Base-by-base conservation (phyloP, 345 rosid species). In the Alliaria petiolata region DNA sequence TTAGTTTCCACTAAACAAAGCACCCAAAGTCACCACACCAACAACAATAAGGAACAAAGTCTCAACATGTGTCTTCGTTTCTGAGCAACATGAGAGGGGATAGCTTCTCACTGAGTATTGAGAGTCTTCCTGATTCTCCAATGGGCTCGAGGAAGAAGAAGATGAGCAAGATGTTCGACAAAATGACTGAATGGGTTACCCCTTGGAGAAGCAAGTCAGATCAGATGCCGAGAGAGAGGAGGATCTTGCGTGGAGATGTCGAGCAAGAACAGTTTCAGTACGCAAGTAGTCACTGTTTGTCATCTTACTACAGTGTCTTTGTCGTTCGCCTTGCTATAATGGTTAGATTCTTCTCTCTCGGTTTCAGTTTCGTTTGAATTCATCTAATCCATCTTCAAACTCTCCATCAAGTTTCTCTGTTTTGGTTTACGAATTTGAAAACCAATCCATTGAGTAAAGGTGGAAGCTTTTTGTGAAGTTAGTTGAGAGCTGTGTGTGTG, bases 301-400 rank as follows among this genome's bases (percentile, higher is more conserved):
- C 99, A 3, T 91, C 99, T 1, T 95, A 95, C 74, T 95, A 95
- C 92, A 95, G 97, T 56, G 91, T 95, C 68, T 95, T 95, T 40
- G 96, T 89, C 6, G 99, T 81, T 71, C 96, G 99, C 13, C 92
- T 95, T 8, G 99, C 99, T 26, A 95, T 95, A 65, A 95, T 95
- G 99, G 99, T 89, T 59, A 25, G 85, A 16, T 14, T 40, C n/a
- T 22, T 42, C 8, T 49, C n/a, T n/a, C n/a, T n/a, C n/a, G n/a
- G n/a, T n/a, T n/a, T n/a, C n/a, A n/a, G n/a, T 74, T 65, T 58
- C 45, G 3, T 34, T 22, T 22, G 25, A 22, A 1, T 22, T 22
- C 25, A 3, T 22, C 25, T 22, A 22, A 22, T 22, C 25, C 25
- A 22, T 22, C 25, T 22, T 22, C 2, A 22, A 22, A 22, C 2